Evolutionary conservation across 1,284 basidiomycete species (phyloP).

Genomic region (Taiwanofungus camphoratus): DNA sequence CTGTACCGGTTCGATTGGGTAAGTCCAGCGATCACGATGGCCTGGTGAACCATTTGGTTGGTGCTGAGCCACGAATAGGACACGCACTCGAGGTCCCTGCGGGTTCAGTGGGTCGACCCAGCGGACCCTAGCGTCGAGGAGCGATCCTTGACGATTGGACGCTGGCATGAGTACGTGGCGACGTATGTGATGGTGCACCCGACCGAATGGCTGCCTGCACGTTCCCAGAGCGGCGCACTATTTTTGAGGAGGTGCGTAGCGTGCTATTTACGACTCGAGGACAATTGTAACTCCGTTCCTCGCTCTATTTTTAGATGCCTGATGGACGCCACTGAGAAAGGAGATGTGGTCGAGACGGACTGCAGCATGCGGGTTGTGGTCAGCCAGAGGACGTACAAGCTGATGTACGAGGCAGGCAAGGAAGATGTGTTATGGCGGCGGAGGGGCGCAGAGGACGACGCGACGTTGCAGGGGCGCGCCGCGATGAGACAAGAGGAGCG

Average conservation of each 20-base stretch:
- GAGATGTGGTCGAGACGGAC: slow-evolving; percentile 20
- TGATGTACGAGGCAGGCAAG: slow-evolving; percentile 64
- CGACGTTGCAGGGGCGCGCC: slow-evolving; percentile 38
- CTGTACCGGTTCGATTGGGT: slow-evolving; percentile 93
- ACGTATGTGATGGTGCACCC: slow-evolving; percentile 73
- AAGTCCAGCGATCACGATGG: too few species aligned
- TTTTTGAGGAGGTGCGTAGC: slow-evolving; percentile 26
- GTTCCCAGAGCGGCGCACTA: slow-evolving; percentile 35
- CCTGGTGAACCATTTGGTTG: too few species aligned
- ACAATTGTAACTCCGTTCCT: slow-evolving; percentile 16
- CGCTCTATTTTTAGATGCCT: slow-evolving; percentile 34
- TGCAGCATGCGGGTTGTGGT: slow-evolving; percentile 55
- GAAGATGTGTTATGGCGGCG: slow-evolving; percentile 47
- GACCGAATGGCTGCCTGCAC: slow-evolving; percentile 60
- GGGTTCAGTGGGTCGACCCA: slow-evolving; percentile 72
- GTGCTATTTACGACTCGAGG: slow-evolving; percentile 14
- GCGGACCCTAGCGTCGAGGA: slow-evolving; percentile 75
- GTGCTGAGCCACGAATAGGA: too few species aligned
- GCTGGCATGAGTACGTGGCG: slow-evolving; percentile 87
- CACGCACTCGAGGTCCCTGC: slow-evolving; percentile 54
- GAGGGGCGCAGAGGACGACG: slow-evolving; percentile 32
- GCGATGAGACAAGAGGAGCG: slow-evolving; percentile 47
- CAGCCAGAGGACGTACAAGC: slow-evolving; percentile 59
- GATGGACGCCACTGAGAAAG: slow-evolving; percentile 25
- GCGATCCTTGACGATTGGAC: slow-evolving; percentile 38